Evolutionary conservation across 2,329 filamentous ascomycete genomes (phyloP).

Genomic region (Clarireedia hainanense): DNA sequence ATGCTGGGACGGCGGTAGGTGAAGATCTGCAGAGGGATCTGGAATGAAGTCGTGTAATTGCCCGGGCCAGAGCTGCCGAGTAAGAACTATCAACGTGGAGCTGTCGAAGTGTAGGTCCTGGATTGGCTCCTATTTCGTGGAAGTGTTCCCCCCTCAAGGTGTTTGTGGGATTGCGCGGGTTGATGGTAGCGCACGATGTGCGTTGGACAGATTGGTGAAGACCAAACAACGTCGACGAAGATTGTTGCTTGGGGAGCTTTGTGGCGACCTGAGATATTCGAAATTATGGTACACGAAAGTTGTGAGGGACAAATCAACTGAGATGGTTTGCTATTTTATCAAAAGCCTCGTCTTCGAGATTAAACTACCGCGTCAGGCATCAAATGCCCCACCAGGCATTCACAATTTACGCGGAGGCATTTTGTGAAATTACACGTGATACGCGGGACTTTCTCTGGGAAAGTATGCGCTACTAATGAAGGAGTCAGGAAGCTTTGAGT

Average conservation of each 20-base stretch:
- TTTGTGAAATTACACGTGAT: neutral
- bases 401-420: neutral
- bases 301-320: neutral
- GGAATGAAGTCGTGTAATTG: neutral
- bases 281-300: neutral
- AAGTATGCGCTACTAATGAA: too few relatives aligned
- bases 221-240: neutral
- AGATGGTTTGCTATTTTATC: neutral
- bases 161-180: conserved; percentile 7
- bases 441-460: too few relatives aligned
- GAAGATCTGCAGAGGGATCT: neutral
- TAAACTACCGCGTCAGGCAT: conserved; percentile 8
- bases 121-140: neutral
- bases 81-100: conserved; percentile 3
- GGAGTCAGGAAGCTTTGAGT: too few relatives aligned
- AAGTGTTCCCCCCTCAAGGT: neutral
- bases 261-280: neutral
- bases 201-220: neutral
- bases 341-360: conserved; percentile 9
- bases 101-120: neutral
- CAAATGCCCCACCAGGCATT: conserved; percentile 6
- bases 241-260: neutral
- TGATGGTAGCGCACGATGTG: conserved; percentile 5
- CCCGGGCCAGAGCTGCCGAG: neutral
- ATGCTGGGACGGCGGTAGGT: neutral